A percentile compares a stretch with the other conserved stretches of the same genome.
These are phyloP conservation scores for Pulveroboletus ravenelii DNA, from an alignment of 768 basidiomycete genomes.

Conservation along the genomic window DNA sequence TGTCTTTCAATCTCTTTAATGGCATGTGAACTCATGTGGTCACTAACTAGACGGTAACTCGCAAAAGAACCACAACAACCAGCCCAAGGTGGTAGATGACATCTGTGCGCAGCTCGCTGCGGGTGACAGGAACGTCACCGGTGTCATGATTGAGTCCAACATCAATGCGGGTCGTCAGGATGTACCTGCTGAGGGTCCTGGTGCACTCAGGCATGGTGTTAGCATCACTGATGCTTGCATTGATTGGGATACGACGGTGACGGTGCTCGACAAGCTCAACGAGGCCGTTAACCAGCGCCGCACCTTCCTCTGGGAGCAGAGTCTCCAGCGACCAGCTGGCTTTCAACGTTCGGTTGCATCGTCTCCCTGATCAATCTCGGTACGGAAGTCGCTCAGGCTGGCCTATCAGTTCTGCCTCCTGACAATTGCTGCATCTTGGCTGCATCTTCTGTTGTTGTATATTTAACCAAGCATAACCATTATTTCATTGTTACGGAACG, in stretches of 20 bases:
- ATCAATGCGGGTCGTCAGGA: conserved; percentile 90
- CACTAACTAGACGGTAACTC: conserved; percentile 83
- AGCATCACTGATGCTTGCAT: conserved; percentile 93
- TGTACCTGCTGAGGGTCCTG: conserved; percentile 69
- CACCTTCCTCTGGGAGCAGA: conserved; percentile 19
- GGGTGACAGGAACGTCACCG: conserved; percentile 72
- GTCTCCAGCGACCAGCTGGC: conserved; percentile 25
- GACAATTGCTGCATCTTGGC: background rate
- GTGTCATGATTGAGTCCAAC: conserved; percentile 97
- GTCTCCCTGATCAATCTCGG: conserved; percentile 6
- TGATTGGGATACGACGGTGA: conserved; percentile 74
- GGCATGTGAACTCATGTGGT: background rate
- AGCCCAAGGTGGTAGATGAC: conserved; percentile 71
- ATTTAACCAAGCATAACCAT: conserved; percentile 4
- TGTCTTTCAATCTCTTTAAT: conserved; percentile 24
- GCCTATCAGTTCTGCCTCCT: no score
- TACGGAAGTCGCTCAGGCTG: no score
- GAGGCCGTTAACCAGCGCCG: conserved; percentile 33
- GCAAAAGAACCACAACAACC: conserved; percentile 90
- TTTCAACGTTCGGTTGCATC: conserved; percentile 20
- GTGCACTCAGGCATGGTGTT: conserved; percentile 69
- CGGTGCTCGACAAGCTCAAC: conserved; percentile 71
- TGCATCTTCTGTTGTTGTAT: conserved; percentile 1
- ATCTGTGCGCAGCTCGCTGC: conserved; percentile 70
- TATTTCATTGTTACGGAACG: conserved; percentile 1